Evolutionary conservation across 2,329 filamentous ascomycete species (phyloP).

Genomic region (Aspergillus flavus): DNA sequence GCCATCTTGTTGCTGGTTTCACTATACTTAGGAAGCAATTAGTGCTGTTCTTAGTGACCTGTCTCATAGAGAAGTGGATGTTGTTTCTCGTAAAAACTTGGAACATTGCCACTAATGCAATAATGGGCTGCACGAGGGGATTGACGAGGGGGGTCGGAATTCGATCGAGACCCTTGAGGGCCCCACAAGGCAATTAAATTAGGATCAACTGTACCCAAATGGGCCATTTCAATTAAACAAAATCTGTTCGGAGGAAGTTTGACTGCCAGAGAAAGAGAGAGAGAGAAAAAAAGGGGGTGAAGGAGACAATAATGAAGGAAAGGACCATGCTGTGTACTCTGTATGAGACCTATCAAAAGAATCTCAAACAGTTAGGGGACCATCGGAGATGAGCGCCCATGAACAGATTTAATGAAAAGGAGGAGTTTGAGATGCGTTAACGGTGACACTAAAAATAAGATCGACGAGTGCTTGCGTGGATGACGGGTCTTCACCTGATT

Average conservation of each 20-base stretch:
- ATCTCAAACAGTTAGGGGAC: neutral
- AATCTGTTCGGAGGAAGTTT: neutral
- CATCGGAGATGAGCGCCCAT: neutral
- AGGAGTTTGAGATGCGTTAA: neutral
- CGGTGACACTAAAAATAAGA: constrained; percentile 15
- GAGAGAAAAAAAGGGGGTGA: neutral
- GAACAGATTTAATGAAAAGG: neutral
- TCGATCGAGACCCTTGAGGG: constrained; percentile 3
- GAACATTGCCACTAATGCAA: constrained; percentile 3
- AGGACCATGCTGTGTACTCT: neutral
- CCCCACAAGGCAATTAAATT: constrained; percentile 8
- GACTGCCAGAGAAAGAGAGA: neutral
- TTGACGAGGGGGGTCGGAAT: neutral
- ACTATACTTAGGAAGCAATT: neutral
- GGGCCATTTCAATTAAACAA: neutral
- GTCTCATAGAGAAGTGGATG: constrained; percentile 1
- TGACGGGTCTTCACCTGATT: constrained; percentile 23
- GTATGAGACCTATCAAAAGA: neutral
- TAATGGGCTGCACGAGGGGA: constrained; percentile 3
- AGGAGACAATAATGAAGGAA: neutral
- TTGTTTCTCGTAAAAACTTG: constrained; percentile 1
- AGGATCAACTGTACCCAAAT: constrained; percentile 3
- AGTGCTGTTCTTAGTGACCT: neutral
- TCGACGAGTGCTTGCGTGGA: constrained; percentile 30
- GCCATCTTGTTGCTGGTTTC: neutral